Percentiles rank a stretch among this genome's conserved stretches.
phyloP scores from a whole-genome alignment of 352 stramenopile species.

The Pythium sukuiense region DNA sequence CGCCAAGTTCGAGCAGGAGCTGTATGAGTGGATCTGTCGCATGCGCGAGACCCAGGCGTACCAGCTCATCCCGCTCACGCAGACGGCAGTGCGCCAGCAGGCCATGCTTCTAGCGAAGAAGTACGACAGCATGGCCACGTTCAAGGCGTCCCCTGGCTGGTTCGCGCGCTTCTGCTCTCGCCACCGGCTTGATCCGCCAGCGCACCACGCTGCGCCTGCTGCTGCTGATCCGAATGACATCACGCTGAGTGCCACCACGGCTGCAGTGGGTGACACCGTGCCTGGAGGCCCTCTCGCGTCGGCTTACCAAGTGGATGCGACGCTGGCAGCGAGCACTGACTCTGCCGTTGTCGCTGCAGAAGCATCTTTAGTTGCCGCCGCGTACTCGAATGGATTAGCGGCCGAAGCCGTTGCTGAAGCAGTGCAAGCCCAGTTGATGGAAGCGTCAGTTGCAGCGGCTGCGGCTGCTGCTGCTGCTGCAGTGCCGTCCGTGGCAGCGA shows the following conservation, averaged over 20 bases:
- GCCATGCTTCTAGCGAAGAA: slow-evolving; percentile 84
- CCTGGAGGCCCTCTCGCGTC: slow-evolving; percentile 29
- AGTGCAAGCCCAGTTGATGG: slow-evolving; percentile 2
- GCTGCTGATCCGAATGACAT: slow-evolving; percentile 15
- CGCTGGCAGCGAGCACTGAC: not conserved
- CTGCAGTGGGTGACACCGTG: slow-evolving; percentile 30
- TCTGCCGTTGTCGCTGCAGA: not conserved
- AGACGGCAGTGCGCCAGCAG: slow-evolving; percentile 82
- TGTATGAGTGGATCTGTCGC: slow-evolving; percentile 85
- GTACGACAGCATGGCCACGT: slow-evolving; percentile 80
- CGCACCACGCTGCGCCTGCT: slow-evolving; percentile 22
- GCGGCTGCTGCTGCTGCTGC: not conserved
- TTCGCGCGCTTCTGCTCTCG: slow-evolving; percentile 88
- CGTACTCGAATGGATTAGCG: slow-evolving; percentile 5
- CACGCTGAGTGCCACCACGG: slow-evolving; percentile 19
- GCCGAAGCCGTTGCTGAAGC: not conserved
- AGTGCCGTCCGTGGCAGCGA: not conserved
- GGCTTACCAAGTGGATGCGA: slow-evolving; percentile 29
- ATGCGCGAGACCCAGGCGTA: slow-evolving; percentile 83
- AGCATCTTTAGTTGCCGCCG: not conserved
- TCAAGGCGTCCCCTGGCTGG: slow-evolving; percentile 87
- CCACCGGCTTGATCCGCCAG: slow-evolving; percentile 72
- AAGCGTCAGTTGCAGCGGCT: slow-evolving; percentile 12
- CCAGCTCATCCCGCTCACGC: slow-evolving; percentile 81
- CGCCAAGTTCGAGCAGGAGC: slow-evolving; percentile 80